Conservation (phyloP, 495 filamentous ascomycete species). For the Hypoxylon fragiforme region DNA sequence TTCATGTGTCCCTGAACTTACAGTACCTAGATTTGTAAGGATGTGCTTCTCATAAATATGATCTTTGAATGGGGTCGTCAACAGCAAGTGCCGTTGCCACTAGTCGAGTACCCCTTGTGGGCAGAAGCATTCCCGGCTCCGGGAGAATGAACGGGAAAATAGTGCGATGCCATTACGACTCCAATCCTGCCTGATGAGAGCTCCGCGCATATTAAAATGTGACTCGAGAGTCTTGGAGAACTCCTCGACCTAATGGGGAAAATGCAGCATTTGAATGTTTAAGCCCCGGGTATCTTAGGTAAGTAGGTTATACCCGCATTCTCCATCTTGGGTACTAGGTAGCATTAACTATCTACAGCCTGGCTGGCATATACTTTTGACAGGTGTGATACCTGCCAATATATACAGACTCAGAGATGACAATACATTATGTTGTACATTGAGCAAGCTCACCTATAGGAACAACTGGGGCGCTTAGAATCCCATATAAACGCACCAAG, state of each 20-base stretch:
- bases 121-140: constrained; percentile 28
- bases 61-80: background rate
- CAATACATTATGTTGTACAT: background rate
- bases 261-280: constrained; percentile 9
- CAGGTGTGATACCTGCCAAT: too few species aligned
- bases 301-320: constrained; percentile 13
- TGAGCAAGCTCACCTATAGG: too few species aligned
- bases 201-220: constrained; percentile 30
- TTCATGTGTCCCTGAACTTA: too few species aligned
- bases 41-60: constrained; percentile 8
- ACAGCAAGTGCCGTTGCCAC: constrained; percentile 31
- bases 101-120: constrained; percentile 6
- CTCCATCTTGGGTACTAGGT: too few species aligned
- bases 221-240: constrained; percentile 12
- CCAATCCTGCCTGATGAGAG: background rate
- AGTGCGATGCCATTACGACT: constrained; percentile 28
- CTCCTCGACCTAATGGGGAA: constrained; percentile 19
- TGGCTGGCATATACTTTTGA: constrained; percentile 13
- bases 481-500: too few species aligned
- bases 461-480: too few species aligned
- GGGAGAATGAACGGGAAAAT: constrained; percentile 40
- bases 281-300: too few species aligned
- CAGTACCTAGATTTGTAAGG: too few species aligned
- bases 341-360: constrained; percentile 7
- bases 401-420: background rate